Percentiles rank a stretch among this genome's conserved stretches.
Evolutionary conservation across 2,329 filamentous ascomycete genomes (phyloP).

Genomic region (Aspergillus flavus): DNA sequence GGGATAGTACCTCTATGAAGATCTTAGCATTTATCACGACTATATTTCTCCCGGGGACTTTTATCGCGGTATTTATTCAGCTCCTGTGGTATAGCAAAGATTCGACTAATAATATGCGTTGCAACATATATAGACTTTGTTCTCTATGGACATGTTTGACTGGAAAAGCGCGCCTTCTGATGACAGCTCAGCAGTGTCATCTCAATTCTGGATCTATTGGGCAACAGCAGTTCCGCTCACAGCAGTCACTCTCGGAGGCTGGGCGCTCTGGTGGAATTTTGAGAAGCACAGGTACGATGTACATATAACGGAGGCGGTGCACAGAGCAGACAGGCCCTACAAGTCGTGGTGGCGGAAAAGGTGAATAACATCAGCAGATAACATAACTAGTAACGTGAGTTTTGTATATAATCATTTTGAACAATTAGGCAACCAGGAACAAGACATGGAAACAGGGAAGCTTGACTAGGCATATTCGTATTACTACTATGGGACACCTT

Average conservation of each 20-base stretch:
- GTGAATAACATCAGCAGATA: background rate
- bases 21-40: background rate
- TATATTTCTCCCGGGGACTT: background rate
- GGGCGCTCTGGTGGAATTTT: constrained; percentile 13
- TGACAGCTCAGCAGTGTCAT: background rate
- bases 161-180: background rate
- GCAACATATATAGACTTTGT: background rate
- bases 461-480: no score
- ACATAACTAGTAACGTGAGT: background rate
- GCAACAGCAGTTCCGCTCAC: constrained; percentile 8
- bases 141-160: background rate
- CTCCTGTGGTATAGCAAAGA: background rate
- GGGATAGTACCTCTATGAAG: background rate
- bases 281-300: constrained; percentile 10
- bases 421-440: background rate
- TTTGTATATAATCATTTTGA: background rate
- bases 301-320: background rate
- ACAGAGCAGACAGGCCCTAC: background rate
- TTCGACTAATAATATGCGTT: background rate
- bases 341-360: background rate
- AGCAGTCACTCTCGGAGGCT: constrained; percentile 1
- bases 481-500: no score
- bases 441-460: no score
- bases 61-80: background rate
- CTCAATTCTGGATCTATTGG: constrained; percentile 4